These are phyloP conservation scores for Chlamydomonas applanata DNA, from an alignment of 139 green algal species.

Conservation along the genomic window DNA sequence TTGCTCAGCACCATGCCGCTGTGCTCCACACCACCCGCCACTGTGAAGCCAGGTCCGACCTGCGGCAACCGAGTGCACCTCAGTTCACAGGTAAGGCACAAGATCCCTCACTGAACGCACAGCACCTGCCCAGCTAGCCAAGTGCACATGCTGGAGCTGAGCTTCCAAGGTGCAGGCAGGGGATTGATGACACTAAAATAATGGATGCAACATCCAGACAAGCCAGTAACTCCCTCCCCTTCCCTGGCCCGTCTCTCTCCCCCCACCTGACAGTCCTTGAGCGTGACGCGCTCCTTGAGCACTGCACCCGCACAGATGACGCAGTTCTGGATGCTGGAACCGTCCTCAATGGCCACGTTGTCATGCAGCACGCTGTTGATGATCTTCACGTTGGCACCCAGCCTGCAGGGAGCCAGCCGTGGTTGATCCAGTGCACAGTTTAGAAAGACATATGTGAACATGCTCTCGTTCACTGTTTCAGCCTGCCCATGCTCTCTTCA, in stretches of 20 bases:
- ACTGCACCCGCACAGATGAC: slow-evolving; percentile 59
- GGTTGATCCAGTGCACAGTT: too few relatives aligned
- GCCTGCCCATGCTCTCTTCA: too few relatives aligned
- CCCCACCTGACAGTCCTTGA: slow-evolving; percentile 51
- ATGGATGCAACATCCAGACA: neutral
- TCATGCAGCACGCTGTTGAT: slow-evolving; percentile 74
- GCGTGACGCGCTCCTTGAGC: slow-evolving; percentile 44
- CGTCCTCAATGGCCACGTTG: slow-evolving; percentile 64
- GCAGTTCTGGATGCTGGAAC: slow-evolving; percentile 73
- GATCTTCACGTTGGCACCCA: slow-evolving; percentile 75
- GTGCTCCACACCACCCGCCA: slow-evolving; percentile 58
- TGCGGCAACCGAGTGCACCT: slow-evolving; percentile 4
- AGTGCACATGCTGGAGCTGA: too few relatives aligned
- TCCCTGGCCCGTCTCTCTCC: too few relatives aligned
- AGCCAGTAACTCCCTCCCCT: neutral
- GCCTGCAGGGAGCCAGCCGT: too few relatives aligned
- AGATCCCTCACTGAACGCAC: too few relatives aligned
- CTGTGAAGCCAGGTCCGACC: slow-evolving; percentile 52
- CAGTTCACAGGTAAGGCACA: neutral
- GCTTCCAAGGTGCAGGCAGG: neutral
- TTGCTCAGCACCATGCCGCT: slow-evolving; percentile 54
- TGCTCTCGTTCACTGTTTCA: too few relatives aligned
- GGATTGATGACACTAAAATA: neutral
- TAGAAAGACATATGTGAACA: neutral
- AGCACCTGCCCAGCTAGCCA: too few relatives aligned